Evolutionary conservation across 2,329 filamentous ascomycete genomes (phyloP).

Genomic region (Graphilbum ipis-grandicollis): DNA sequence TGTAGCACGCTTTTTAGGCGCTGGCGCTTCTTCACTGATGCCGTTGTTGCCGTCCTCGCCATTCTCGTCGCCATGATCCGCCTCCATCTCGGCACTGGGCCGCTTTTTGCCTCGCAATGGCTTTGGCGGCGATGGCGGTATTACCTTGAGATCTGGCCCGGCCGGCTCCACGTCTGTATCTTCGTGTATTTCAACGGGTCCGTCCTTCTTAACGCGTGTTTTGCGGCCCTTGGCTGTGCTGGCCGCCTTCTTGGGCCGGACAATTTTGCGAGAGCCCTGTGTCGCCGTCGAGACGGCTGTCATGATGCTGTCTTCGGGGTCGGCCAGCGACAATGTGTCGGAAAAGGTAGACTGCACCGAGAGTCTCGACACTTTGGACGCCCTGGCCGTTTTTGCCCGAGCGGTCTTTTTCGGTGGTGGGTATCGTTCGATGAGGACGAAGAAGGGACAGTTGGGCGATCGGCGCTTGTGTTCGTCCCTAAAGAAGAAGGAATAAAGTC

Average conservation of each 20-base stretch:
- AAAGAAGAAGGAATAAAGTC: neutral
- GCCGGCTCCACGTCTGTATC: slow-evolving; percentile 13
- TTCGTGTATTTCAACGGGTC: slow-evolving; percentile 27
- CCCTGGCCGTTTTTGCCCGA: slow-evolving; percentile 33
- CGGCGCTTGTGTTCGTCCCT: slow-evolving; percentile 77
- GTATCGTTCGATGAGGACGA: slow-evolving; percentile 45
- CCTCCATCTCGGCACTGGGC: slow-evolving; percentile 39
- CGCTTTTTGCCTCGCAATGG: slow-evolving; percentile 42
- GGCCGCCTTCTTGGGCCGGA: slow-evolving; percentile 33
- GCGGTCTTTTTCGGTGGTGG: slow-evolving; percentile 36
- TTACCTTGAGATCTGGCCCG: too few species aligned
- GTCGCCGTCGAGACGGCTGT: slow-evolving; percentile 43
- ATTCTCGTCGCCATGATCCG: too few species aligned
- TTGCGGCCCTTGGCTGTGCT: slow-evolving; percentile 23
- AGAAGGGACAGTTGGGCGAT: slow-evolving; percentile 68
- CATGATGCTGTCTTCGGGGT: slow-evolving; percentile 40
- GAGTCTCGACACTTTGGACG: slow-evolving; percentile 53
- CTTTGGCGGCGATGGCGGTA: slow-evolving; percentile 20
- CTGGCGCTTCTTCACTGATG: slow-evolving; percentile 27
- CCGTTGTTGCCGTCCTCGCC: too few species aligned
- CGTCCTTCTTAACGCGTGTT: slow-evolving; percentile 34
- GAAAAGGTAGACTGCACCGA: slow-evolving; percentile 41
- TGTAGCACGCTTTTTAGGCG: slow-evolving; percentile 37
- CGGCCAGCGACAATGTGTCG: slow-evolving; percentile 29
- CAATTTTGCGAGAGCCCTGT: slow-evolving; percentile 30